These are phyloP conservation scores for Lactarius quietus DNA, from an alignment of 768 basidiomycete genomes.

Conservation along the genomic window DNA sequence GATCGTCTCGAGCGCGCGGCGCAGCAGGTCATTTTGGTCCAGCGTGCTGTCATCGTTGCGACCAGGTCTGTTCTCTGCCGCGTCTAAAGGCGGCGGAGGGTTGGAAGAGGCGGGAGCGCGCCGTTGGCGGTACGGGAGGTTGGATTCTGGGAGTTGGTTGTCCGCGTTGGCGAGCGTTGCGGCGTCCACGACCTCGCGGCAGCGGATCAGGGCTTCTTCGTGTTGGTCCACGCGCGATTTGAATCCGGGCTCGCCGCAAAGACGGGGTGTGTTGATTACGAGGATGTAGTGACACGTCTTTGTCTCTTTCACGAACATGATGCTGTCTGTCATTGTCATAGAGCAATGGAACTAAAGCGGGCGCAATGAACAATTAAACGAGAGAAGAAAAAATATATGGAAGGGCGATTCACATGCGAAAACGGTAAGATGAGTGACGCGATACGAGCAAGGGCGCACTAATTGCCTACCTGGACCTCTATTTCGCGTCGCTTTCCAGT, in stretches of 20 bases:
- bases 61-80: not conserved
- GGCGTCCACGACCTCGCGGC: constrained; percentile 63
- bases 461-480: constrained; percentile 80
- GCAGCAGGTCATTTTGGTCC: constrained; percentile 3
- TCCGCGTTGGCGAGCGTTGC: constrained; percentile 30
- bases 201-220: constrained; percentile 69
- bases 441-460: constrained; percentile 8
- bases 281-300: constrained; percentile 93
- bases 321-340: constrained; percentile 88
- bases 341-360: constrained; percentile 82
- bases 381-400: not conserved
- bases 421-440: not conserved
- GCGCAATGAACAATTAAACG: not conserved
- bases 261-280: constrained; percentile 89
- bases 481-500: constrained; percentile 83
- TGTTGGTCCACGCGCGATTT: constrained; percentile 64
- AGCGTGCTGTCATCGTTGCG: not conserved
- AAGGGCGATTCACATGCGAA: constrained; percentile 20
- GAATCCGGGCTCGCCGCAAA: constrained; percentile 93
- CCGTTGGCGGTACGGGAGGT: constrained; percentile 43
- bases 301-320: constrained; percentile 89
- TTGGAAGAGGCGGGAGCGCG: not conserved
- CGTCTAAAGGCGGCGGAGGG: constrained; percentile 16
- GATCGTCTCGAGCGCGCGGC: constrained; percentile 24
- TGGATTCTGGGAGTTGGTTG: constrained; percentile 43